phyloP scores from a whole-genome alignment of 2,329 filamentous ascomycete species.

The Ciborinia camelliae region DNA sequence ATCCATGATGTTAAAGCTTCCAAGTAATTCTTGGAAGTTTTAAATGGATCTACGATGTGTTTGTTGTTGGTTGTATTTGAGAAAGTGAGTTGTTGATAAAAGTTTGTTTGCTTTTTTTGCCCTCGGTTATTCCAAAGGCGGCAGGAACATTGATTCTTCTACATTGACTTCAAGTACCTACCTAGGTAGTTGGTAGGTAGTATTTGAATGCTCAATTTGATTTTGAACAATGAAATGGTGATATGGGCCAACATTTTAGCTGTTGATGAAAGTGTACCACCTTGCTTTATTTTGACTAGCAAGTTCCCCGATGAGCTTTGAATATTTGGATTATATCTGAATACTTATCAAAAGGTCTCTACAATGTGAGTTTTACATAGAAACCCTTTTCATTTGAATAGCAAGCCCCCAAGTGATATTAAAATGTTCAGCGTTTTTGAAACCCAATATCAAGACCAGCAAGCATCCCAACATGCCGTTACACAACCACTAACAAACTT shows the following conservation, averaged over 20 bases:
- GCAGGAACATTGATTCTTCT: conserved; percentile 1
- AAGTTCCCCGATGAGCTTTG: background rate
- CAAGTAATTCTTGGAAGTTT: background rate
- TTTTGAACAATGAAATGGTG: background rate
- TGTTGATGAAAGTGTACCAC: background rate
- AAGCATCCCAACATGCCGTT: background rate
- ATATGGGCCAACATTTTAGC: background rate
- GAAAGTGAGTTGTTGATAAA: background rate
- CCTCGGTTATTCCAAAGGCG: background rate
- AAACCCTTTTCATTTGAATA: background rate
- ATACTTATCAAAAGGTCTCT: background rate
- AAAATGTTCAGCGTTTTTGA: background rate
- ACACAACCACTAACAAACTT: too few species aligned
- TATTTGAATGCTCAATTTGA: too few species aligned
- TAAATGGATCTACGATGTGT: too few species aligned
- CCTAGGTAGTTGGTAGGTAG: too few species aligned
- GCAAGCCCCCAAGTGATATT: too few species aligned
- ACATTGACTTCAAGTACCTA: too few species aligned
- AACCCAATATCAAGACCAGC: background rate
- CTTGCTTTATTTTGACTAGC: background rate
- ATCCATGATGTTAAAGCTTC: background rate
- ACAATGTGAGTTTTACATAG: too few species aligned
- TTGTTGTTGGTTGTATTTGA: background rate
- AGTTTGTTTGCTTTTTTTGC: background rate
- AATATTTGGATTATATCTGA: too few species aligned